Percentiles rank a stretch among this genome's conserved stretches.
phyloP scores from a whole-genome alignment of 2,329 filamentous ascomycete species.

The Ophiostoma triangulosporum region DNA sequence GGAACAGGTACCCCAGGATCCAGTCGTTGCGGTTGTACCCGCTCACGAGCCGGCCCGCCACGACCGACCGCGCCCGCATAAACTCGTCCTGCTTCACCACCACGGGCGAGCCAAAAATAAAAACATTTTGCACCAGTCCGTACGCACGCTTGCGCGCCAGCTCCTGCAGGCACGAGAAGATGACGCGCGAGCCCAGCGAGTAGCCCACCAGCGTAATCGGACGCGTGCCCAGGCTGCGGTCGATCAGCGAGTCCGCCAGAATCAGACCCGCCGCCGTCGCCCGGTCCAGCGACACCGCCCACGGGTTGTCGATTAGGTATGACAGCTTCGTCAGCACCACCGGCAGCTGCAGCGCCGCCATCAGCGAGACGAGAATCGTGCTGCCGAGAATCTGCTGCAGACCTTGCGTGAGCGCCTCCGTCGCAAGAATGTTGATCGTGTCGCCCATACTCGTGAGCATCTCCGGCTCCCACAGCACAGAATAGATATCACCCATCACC shows the following conservation, averaged over 20 bases:
- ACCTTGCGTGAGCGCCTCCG: slow-evolving; percentile 91
- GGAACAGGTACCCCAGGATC: slow-evolving; percentile 94
- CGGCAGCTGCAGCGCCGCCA: slow-evolving; percentile 87
- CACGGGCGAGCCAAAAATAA: slow-evolving; percentile 82
- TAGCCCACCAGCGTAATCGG: slow-evolving; percentile 92
- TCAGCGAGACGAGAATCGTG: slow-evolving; percentile 75
- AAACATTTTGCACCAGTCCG: slow-evolving; percentile 87
- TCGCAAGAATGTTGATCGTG: slow-evolving; percentile 95
- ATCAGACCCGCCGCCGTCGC: slow-evolving; percentile 83
- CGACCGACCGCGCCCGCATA: slow-evolving; percentile 63
- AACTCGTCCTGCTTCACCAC: slow-evolving; percentile 90
- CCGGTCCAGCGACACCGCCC: slow-evolving; percentile 89
- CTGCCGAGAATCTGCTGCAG: slow-evolving; percentile 88
- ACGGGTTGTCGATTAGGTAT: slow-evolving; percentile 96
- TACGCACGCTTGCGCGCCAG: slow-evolving; percentile 71
- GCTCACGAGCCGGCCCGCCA: slow-evolving; percentile 87
- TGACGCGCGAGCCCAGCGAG: slow-evolving; percentile 81
- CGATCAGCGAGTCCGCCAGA: slow-evolving; percentile 83
- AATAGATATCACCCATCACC: slow-evolving; percentile 97
- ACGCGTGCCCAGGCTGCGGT: slow-evolving; percentile 78
- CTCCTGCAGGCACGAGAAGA: slow-evolving; percentile 82
- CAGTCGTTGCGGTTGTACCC: slow-evolving; percentile 92
- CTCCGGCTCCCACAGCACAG: slow-evolving; percentile 92
- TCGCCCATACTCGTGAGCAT: slow-evolving; percentile 97
- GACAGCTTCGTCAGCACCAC: slow-evolving; percentile 85